phyloP scores from a whole-genome alignment of 331 rosid genomes.

The Dryas integrifolia region DNA sequence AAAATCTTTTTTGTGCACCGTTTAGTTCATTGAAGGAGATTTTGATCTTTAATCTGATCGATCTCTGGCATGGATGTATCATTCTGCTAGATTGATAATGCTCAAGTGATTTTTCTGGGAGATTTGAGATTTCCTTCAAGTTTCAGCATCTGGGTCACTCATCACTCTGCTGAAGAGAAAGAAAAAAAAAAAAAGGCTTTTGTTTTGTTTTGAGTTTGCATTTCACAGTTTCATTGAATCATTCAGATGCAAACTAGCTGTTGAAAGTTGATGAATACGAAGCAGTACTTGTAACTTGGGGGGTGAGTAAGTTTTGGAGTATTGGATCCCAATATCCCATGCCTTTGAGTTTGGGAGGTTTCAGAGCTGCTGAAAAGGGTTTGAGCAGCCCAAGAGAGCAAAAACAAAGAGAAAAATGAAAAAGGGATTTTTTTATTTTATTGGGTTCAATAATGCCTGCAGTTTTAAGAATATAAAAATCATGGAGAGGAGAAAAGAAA shows the following conservation, averaged over 20 bases:
- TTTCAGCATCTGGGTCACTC: constrained; percentile 12
- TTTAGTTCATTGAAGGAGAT: neutral
- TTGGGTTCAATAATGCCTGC: constrained; percentile 40
- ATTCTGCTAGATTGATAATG: neutral
- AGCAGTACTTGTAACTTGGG: neutral
- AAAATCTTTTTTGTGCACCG: neutral
- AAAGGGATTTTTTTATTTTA: constrained; percentile 4
- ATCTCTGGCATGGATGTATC: neutral
- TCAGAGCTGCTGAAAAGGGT: neutral
- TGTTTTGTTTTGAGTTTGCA: too few relatives aligned
- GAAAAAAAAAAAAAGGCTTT: neutral
- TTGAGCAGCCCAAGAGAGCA: constrained; percentile 40
- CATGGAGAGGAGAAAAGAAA: constrained; percentile 48
- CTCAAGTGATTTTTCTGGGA: too few relatives aligned
- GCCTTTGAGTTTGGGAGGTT: neutral
- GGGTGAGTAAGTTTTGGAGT: constrained; percentile 11
- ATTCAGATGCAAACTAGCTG: neutral
- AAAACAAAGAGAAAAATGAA: constrained; percentile 7
- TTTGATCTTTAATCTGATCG: neutral
- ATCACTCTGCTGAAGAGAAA: neutral
- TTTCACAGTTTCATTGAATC: too few relatives aligned
- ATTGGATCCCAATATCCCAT: constrained; percentile 19
- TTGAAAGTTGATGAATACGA: constrained; percentile 14
- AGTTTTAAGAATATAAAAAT: constrained; percentile 41
- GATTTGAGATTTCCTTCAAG: neutral